Conservation (phyloP, 768 basidiomycete species). For the Pulveroboletus sp. region DNA sequence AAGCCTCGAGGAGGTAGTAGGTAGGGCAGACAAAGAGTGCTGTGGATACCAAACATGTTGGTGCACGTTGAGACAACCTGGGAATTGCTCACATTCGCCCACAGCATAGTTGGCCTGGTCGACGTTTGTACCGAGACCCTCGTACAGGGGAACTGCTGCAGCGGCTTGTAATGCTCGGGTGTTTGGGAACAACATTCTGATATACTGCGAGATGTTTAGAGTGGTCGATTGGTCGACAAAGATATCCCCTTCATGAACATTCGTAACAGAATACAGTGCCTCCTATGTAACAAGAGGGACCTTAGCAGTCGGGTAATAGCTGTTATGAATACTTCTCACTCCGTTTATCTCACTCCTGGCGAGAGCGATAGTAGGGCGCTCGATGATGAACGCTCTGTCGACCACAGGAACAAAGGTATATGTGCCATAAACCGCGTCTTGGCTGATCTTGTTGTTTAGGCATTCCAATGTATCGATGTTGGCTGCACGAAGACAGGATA, state of each 20-base stretch:
- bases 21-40: slow-evolving; percentile 7
- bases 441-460: not conserved
- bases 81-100: slow-evolving; percentile 1
- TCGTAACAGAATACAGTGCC: slow-evolving; percentile 5
- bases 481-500: slow-evolving; percentile 5
- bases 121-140: not conserved
- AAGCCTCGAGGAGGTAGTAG: slow-evolving; percentile 2
- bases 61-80: not conserved
- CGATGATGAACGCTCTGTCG: slow-evolving; percentile 2
- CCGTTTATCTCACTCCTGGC: slow-evolving; percentile 1
- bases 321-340: not conserved
- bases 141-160: not conserved
- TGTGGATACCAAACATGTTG: not conserved
- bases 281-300: not conserved
- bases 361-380: slow-evolving; percentile 2
- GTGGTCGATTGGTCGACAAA: not conserved
- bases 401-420: slow-evolving; percentile 7
- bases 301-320: not conserved
- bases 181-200: not conserved
- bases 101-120: not conserved
- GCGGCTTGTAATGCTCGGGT: not conserved
- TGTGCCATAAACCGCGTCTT: not conserved
- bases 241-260: not conserved
- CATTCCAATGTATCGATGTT: not conserved
- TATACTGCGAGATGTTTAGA: not conserved